These are phyloP conservation scores for Raphanus raphanistrum DNA, from an alignment of 345 rosid species.

Conservation along the genomic window DNA sequence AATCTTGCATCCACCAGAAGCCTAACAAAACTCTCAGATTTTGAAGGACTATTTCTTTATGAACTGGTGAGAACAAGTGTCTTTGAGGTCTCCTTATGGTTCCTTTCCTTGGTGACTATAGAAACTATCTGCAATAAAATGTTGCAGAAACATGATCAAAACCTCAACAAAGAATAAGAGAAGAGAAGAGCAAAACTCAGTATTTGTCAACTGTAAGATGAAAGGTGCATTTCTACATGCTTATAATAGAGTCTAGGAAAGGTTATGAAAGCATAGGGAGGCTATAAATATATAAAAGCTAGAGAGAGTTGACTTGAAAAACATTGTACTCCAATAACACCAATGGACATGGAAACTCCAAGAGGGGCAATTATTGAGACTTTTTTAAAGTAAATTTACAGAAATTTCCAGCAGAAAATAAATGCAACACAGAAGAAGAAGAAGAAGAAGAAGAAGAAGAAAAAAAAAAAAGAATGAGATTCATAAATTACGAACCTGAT, in stretches of 20 bases:
- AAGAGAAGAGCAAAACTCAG: conserved; percentile 40
- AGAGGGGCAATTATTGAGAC: conserved; percentile 36
- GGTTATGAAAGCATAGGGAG: conserved; percentile 28
- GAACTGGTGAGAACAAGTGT: conserved; percentile 37
- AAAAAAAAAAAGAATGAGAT: not conserved
- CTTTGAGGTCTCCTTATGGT: conserved; percentile 57
- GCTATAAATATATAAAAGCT: conserved; percentile 31
- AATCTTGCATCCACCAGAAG: conserved; percentile 32
- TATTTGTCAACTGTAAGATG: conserved; percentile 56
- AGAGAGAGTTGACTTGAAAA: conserved; percentile 38
- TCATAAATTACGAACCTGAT: conserved; percentile 33
- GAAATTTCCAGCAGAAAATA: conserved; percentile 13
- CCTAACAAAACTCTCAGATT: conserved; percentile 44
- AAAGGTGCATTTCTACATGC: conserved; percentile 65
- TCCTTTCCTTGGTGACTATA: conserved; percentile 49
- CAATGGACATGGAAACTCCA: conserved; percentile 39
- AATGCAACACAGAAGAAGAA: conserved; percentile 30
- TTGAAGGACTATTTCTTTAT: conserved; percentile 29
- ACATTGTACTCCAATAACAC: conserved; percentile 38
- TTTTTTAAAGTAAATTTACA: conserved; percentile 8
- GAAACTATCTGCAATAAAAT: conserved; percentile 50
- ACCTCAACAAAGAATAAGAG: conserved; percentile 22
- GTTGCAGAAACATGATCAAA: conserved; percentile 69
- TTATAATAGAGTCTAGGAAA: conserved; percentile 40
- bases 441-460: no score